Evolutionary conservation across 371 early-diverging fungal species (phyloP), one percentile per base, ranked within the genome.

Genomic region (Basidiobolus meristosporus): DNA sequence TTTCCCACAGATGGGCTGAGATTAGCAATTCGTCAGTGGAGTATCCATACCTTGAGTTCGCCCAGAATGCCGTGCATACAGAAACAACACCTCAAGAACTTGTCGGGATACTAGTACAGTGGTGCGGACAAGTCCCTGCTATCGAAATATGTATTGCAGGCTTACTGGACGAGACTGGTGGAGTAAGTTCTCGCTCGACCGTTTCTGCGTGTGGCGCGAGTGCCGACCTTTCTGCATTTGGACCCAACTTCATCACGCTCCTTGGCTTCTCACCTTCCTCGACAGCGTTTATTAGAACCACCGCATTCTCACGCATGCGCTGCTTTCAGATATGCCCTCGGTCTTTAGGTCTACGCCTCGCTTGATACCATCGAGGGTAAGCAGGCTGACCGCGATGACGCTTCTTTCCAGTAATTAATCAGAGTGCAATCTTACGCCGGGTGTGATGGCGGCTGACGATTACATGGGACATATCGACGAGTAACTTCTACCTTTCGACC

Each of bases 281-380:
- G n/a, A n/a, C 38, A 90, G 85, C 47, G 83, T 90, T 51, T 48
- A 90, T 10, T 47, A 73, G 36, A 86, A 88, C 56, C 56, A 91
- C 26, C 46, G 63, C 7, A 43, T 70, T 52, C 59, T 71, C 40
- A 53, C 4, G 19, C 17, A 15, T 42, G n/a, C 29, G 23, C 14
- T 38, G 15, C 15, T 15, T 21, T 18, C 7, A 43, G 31, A n/a
- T 43, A 77, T 63, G 83, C 81, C 4, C 46, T 81, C 19, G 85
- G 86, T 22, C 54, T 97, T 44, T 96, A 88, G 81, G 52, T 92
- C 21, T 97, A 96, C 57, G 87, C 86, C 37, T 88, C 93, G 2
- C 84, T 93, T 54, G 99, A 98, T 60, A 87, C 86, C 49, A 82
- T 98, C 39, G 99, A 98, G 58, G 99, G 99, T 36, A 90, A 90